phyloP scores from a whole-genome alignment of 1,139 yeast genomes.

The Yamadazyma membranifaciens region DNA sequence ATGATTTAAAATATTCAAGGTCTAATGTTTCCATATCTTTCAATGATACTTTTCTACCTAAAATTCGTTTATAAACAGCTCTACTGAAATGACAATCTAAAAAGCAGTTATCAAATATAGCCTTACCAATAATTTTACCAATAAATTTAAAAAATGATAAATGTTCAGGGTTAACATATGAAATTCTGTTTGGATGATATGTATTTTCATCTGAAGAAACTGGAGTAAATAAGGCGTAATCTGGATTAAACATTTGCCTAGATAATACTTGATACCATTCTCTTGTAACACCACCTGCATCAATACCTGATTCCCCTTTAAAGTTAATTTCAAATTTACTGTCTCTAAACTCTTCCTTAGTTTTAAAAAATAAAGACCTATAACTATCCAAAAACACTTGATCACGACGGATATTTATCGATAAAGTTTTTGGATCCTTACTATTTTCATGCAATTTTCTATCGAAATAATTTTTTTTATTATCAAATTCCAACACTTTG shows the following conservation, averaged over 20 bases:
- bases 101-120: constrained; percentile 82
- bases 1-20: constrained; percentile 85
- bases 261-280: constrained; percentile 97
- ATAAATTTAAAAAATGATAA: constrained; percentile 89
- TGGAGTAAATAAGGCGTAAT: constrained; percentile 89
- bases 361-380: constrained; percentile 76
- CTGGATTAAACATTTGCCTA: constrained; percentile 95
- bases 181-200: constrained; percentile 92
- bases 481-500: constrained; percentile 89
- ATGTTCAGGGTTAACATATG: constrained; percentile 92
- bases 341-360: constrained; percentile 70
- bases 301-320: constrained; percentile 94
- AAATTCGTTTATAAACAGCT: constrained; percentile 85
- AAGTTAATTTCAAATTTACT: constrained; percentile 78
- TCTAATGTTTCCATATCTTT: constrained; percentile 96
- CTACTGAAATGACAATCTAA: constrained; percentile 95
- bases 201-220: constrained; percentile 92
- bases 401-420: constrained; percentile 77
- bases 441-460: constrained; percentile 58
- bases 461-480: constrained; percentile 83
- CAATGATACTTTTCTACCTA: constrained; percentile 78
- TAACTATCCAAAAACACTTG: constrained; percentile 92
- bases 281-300: constrained; percentile 97
- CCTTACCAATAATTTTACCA: constrained; percentile 93
- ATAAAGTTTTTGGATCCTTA: constrained; percentile 48